These are phyloP conservation scores for Mortierella alpina DNA, from an alignment of 192 early-diverging fungal species.

Conservation along the genomic window DNA sequence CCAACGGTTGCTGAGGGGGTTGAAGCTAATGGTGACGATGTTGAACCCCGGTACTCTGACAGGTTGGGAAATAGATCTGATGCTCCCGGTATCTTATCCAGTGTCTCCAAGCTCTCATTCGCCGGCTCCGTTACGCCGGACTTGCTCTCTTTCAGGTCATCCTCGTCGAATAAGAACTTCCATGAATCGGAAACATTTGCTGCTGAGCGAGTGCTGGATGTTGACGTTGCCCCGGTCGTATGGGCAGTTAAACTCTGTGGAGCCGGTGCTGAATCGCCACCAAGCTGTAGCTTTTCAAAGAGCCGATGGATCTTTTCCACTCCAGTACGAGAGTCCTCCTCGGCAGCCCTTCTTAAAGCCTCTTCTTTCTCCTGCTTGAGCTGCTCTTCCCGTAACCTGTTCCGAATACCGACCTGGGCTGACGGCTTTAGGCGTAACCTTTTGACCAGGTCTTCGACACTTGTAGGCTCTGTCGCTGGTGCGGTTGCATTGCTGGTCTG, in stretches of 20 bases:
- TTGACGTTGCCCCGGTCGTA: neutral
- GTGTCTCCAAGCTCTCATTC: conserved; percentile 7
- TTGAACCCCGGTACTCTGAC: conserved; percentile 11
- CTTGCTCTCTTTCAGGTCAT: conserved; percentile 29
- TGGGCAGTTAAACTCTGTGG: neutral
- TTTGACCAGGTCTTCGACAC: conserved; percentile 29
- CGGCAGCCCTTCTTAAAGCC: conserved; percentile 4
- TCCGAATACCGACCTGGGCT: conserved; percentile 44
- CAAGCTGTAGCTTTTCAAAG: conserved; percentile 29
- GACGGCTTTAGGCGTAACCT: conserved; percentile 46
- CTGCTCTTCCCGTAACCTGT: conserved; percentile 17
- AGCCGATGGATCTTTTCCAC: conserved; percentile 26
- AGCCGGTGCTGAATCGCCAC: neutral
- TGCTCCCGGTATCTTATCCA: conserved; percentile 42
- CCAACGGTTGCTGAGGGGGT: neutral
- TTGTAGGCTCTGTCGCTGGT: neutral
- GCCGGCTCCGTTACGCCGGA: neutral
- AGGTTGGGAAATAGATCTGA: conserved; percentile 29
- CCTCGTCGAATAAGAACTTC: conserved; percentile 52
- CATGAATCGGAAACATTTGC: conserved; percentile 24
- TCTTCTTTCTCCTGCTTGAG: conserved; percentile 8
- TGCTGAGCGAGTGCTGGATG: neutral
- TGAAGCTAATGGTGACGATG: neutral
- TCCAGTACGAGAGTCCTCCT: conserved; percentile 2
- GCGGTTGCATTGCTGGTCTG: neutral